Evolutionary conservation across 2,329 filamentous ascomycete genomes (phyloP).

Genomic region (Tolypocladium pustulatum): DNA sequence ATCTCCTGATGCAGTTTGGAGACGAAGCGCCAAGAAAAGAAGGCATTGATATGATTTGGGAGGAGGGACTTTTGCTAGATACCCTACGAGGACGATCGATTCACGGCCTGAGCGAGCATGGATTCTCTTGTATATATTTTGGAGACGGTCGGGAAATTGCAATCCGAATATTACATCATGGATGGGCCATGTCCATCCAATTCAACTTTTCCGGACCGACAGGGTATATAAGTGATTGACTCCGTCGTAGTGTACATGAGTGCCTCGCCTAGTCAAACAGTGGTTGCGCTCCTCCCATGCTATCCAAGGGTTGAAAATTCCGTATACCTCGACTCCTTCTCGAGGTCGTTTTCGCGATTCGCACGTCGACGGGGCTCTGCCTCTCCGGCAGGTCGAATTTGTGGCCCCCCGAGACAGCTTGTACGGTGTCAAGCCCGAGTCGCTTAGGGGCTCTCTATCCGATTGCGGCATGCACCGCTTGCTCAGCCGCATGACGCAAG

Average conservation of each 20-base stretch:
- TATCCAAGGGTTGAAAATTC: too few relatives aligned
- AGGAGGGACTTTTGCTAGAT: background rate
- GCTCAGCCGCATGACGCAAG: background rate
- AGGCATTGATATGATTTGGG: background rate
- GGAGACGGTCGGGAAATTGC: background rate
- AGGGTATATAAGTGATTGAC: background rate
- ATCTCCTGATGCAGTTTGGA: background rate
- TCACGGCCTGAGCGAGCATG: background rate
- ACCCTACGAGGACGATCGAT: background rate
- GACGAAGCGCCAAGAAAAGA: background rate
- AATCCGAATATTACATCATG: background rate
- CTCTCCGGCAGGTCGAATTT: too few relatives aligned
- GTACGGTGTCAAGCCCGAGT: background rate
- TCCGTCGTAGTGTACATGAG: background rate
- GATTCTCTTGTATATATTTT: background rate
- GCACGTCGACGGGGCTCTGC: background rate
- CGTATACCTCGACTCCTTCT: background rate
- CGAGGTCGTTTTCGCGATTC: background rate
- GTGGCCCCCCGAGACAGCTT: background rate
- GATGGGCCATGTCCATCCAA: background rate
- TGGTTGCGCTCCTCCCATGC: background rate
- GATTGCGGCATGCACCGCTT: background rate
- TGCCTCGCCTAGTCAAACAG: background rate
- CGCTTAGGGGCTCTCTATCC: background rate
- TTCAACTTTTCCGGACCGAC: background rate